A percentile compares a stretch with the other conserved stretches of the same genome.
Evolutionary conservation across 2,329 filamentous ascomycete species (phyloP).

Genomic region (Sarocladium oryzae): DNA sequence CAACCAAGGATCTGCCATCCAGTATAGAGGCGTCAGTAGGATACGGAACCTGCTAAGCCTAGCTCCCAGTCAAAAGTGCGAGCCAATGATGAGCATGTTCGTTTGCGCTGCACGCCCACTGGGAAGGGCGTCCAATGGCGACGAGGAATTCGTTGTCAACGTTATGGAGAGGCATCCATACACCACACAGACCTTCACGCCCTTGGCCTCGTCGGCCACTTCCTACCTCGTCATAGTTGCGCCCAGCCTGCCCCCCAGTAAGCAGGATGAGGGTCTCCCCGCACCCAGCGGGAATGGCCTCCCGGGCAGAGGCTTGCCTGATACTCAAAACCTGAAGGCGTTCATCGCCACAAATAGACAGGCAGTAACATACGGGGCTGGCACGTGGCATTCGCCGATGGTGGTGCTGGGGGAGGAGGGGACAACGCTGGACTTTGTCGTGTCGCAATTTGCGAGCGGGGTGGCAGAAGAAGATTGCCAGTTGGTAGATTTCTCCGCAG

Average conservation of each 20-base stretch:
- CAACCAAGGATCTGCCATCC: constrained; percentile 86
- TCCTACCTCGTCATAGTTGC: constrained; percentile 84
- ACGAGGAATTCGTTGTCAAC: constrained; percentile 47
- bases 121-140: constrained; percentile 11
- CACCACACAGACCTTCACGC: constrained; percentile 89
- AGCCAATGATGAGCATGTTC: constrained; percentile 79
- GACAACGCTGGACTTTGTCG: constrained; percentile 72
- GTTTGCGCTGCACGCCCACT: constrained; percentile 52
- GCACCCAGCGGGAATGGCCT: constrained; percentile 31
- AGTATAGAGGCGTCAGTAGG: constrained; percentile 74
- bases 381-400: constrained; percentile 97
- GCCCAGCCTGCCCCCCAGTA: constrained; percentile 54
- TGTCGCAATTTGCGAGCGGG: constrained; percentile 83
- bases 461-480: constrained; percentile 82
- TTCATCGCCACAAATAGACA: constrained; percentile 74
- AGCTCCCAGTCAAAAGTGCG: constrained; percentile 47
- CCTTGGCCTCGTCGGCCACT: constrained; percentile 49
- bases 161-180: constrained; percentile 89
- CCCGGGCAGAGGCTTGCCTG: constrained; percentile 61
- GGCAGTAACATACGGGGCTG: constrained; percentile 85
- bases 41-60: constrained; percentile 65
- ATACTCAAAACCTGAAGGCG: constrained; percentile 62
- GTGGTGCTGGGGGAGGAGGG: constrained; percentile 62
- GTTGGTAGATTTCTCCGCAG: constrained; percentile 51
- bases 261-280: constrained; percentile 19